Evolutionary conservation across 257 asterid species (phyloP).

Genomic region (Salvia splendens): DNA sequence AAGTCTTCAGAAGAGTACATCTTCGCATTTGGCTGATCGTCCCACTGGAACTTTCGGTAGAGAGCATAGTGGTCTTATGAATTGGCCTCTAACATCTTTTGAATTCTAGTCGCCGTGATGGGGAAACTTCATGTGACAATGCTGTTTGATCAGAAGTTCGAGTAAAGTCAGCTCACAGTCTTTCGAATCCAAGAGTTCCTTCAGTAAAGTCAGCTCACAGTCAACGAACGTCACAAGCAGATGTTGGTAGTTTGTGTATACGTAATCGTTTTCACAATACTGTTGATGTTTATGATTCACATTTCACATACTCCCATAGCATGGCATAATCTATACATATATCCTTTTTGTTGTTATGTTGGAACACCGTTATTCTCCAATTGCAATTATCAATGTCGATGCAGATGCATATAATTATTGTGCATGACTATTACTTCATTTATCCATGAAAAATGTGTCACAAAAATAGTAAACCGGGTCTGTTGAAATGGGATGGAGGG

Average conservation of each 20-base stretch:
- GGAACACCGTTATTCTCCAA: too few relatives aligned
- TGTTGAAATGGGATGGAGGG: too few relatives aligned
- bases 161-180: constrained; percentile 52
- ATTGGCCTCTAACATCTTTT: constrained; percentile 67
- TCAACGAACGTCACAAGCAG: not conserved
- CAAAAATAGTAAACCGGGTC: too few relatives aligned
- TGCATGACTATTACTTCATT: too few relatives aligned
- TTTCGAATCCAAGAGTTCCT: constrained; percentile 59
- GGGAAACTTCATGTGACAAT: constrained; percentile 34
- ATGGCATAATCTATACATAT: too few relatives aligned
- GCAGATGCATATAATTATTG: too few relatives aligned
- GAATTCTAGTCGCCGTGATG: constrained; percentile 35
- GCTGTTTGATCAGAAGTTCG: constrained; percentile 32
- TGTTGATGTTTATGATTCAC: too few relatives aligned
- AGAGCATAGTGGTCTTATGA: constrained; percentile 65
- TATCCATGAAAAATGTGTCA: too few relatives aligned
- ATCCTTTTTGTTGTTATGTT: too few relatives aligned
- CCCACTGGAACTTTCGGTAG: constrained; percentile 48
- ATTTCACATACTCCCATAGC: too few relatives aligned
- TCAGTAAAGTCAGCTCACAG: constrained; percentile 34
- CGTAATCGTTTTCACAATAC: not conserved
- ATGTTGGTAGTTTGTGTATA: not conserved
- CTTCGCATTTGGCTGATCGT: constrained; percentile 58
- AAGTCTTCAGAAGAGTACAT: constrained; percentile 55
- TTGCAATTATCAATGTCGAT: too few relatives aligned